Base-by-base conservation (phyloP, 257 asterid genomes). In the Parsonsia alboflavescens region DNA sequence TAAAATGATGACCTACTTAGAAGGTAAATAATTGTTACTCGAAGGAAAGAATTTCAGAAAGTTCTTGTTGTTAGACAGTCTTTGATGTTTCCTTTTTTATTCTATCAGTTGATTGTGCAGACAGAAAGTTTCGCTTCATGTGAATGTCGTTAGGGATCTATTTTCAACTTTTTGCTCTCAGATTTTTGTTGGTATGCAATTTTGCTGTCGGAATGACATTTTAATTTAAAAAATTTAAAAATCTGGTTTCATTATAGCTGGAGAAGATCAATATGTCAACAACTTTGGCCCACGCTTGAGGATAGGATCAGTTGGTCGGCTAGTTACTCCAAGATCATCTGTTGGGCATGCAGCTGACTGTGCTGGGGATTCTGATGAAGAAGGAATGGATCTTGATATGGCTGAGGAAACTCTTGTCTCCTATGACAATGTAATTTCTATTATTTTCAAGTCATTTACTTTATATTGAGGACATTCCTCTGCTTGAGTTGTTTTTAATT, bases 281-380 rank as follows among this genome's bases (percentile, higher is more conserved):
- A 85, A 83, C 72, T 75, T 84, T 75, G 83, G 84, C 83, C 72
- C 87, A 70, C 79, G 57, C 28, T 24, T 78, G 77, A 87, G 85
- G 72, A 84, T 87, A 72, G 96, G 91, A 75, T 87, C 96, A 36
- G 86, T 65, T 77, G 93, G 90, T 73, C 89, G 89, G 87, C 80
- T 84, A 70, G 79, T 78, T 77, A 85, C 97, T 78, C 89, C 96
- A 58, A 85, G 88, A 79, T 79, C 90, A 73, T 78, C 85, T 1
- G 75, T 83, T 81, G 86, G 88, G 81, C 85, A 75, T 85, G 85
- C 88, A 70, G 85, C 85, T 82, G 93, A 87, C 77, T 76, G 86
- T 77, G 82, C 84, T 7, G 96, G 86, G 73, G 92, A 89, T 80
- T 89, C 89, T 77, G 96, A 89, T 49, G 93, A 88, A 21, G 94